phyloP scores from a whole-genome alignment of 192 early-diverging fungal genomes.

The Linnemannia hyalina region DNA sequence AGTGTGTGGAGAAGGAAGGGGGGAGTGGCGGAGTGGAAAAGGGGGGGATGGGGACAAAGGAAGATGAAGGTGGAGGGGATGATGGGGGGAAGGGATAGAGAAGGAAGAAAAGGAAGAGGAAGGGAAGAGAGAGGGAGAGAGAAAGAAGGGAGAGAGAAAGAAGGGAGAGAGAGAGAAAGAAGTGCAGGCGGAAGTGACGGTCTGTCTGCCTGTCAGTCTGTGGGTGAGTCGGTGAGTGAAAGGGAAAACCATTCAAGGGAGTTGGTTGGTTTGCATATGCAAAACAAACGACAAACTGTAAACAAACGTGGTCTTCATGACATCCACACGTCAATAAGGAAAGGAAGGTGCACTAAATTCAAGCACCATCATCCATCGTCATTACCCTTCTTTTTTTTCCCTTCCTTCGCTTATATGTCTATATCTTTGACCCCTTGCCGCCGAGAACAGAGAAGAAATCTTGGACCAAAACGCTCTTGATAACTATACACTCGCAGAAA shows the following conservation, averaged over 20 bases:
- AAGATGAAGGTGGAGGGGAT: not conserved
- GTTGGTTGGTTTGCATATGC: not conserved
- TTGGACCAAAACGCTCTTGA: too few species aligned
- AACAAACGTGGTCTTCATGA: constrained; percentile 1
- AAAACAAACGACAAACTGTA: not conserved
- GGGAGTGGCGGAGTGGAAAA: not conserved
- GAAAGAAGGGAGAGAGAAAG: not conserved
- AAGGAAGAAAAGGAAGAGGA: constrained; percentile 4
- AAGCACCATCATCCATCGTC: not conserved
- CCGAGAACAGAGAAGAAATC: too few species aligned
- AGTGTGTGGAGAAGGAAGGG: not conserved
- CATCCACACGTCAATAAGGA: not conserved
- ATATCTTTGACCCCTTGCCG: too few species aligned
- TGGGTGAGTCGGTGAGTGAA: too few species aligned
- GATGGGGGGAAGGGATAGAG: not conserved
- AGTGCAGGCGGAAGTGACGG: not conserved
- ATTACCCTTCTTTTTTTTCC: too few species aligned
- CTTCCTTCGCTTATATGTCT: too few species aligned
- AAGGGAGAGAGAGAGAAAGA: not conserved
- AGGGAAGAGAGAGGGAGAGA: constrained; percentile 1
- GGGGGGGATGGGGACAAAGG: not conserved
- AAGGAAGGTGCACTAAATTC: not conserved
- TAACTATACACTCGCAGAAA: too few species aligned
- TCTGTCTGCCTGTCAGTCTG: not conserved
- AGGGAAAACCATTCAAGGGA: not conserved